Base-by-base conservation (phyloP, 106 monocot species). In the Dendrobium chrysotoxum region DNA sequence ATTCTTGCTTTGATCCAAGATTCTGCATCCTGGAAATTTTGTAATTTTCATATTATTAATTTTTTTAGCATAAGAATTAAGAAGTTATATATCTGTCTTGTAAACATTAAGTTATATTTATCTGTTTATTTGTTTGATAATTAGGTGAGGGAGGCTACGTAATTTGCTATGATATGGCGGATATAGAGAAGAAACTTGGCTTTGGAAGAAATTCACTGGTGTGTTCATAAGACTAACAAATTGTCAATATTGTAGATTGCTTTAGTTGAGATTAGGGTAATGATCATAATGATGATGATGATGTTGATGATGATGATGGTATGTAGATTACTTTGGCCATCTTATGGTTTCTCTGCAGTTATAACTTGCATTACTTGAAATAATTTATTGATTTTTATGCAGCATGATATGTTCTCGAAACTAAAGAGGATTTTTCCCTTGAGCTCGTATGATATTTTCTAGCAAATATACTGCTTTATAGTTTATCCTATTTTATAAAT, bases 201-300 rank as follows among this genome's bases (percentile, higher is more conserved):
- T 93, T 87, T 83, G 96, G 96, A 77, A 91, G 96, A 83, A 93
- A 93, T 81, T 93, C 96, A 58, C 64, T 96, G 85, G 95, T 91
- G 86, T 82, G 91, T 79, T 18, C 64, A 1, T 86, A 54, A 78
- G 9, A 38, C 4, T 10, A 5, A 44, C 40, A 72, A 72, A 66
- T n/a, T 70, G 31, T 70, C 4, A 70, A 31, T 35, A 70, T 35
- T 31, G 35, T 12, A 31, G 13, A 31, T 23, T 61, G 5, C 61
- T 23, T 61, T 23, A 11, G 8, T 61, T 61, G 4, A 23, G 61
- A 61, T 23, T 23, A 7, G 21, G 23, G 23, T n/a, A 23, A 61
- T 54, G 10, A 54, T 54, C 11, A 54, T 61, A 23, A 23, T 61
- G 50, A 15, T 53, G 35, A 35, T 30, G 50, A 50, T 50, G 7